Conservation (phyloP, 2,329 filamentous ascomycete genomes). For the Macrophomina phaseolina region DNA sequence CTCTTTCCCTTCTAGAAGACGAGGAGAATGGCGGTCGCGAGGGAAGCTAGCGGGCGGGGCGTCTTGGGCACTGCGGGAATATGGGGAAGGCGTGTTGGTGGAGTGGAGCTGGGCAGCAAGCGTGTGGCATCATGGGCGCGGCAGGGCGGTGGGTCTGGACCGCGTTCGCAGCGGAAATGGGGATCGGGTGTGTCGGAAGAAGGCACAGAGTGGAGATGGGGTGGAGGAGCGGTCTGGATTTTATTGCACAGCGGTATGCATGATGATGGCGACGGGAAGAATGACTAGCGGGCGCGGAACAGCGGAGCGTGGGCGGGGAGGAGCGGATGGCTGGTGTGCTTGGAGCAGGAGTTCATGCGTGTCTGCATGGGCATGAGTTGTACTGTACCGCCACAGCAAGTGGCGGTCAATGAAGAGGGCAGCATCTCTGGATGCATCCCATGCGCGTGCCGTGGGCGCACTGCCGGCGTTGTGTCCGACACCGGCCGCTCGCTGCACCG, state of each 20-base stretch:
- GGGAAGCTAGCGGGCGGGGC: background rate
- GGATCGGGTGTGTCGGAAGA: background rate
- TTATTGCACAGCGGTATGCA: constrained; percentile 5
- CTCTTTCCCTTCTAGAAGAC: constrained; percentile 15
- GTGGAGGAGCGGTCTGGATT: constrained; percentile 19
- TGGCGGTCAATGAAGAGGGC: constrained; percentile 16
- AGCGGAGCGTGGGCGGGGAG: constrained; percentile 24
- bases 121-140: background rate
- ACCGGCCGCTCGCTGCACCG: background rate
- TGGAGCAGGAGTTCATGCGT: constrained; percentile 15
- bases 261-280: background rate
- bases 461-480: background rate
- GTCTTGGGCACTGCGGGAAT: background rate
- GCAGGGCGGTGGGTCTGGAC: background rate
- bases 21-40: constrained; percentile 14
- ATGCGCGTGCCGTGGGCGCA: background rate
- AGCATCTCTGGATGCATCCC: background rate
- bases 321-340: constrained; percentile 17
- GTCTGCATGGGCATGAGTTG: background rate
- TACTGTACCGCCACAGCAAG: constrained; percentile 17
- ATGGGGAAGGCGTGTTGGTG: constrained; percentile 4
- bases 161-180: background rate
- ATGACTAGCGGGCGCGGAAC: constrained; percentile 9
- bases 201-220: constrained; percentile 11
- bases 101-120: background rate